A percentile compares a stretch with the other conserved stretches of the same genome.
These are phyloP conservation scores for Peronospora destructor DNA, from an alignment of 352 stramenopile species.

Conservation along the genomic window DNA sequence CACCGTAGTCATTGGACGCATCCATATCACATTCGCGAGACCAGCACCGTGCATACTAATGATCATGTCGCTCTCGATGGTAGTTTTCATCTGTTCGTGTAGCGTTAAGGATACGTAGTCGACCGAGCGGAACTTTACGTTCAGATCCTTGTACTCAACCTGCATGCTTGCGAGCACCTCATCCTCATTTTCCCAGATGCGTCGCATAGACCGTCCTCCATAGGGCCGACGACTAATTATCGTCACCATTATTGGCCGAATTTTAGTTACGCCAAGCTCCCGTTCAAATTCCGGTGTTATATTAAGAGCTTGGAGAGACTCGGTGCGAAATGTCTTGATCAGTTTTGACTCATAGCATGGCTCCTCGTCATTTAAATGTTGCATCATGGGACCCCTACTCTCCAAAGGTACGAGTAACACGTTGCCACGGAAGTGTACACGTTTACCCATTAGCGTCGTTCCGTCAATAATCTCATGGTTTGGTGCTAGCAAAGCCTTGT, in stretches of 20 bases:
- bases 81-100: slow-evolving; percentile 53
- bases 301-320: slow-evolving; percentile 25
- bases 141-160: slow-evolving; percentile 26
- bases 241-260: slow-evolving; percentile 36
- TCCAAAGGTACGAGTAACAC: slow-evolving; percentile 54
- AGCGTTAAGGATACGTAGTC: slow-evolving; percentile 61
- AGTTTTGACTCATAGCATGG: slow-evolving; percentile 50
- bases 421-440: slow-evolving; percentile 36
- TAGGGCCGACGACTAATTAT: slow-evolving; percentile 54
- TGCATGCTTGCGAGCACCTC: slow-evolving; percentile 46
- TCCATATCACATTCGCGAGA: slow-evolving; percentile 70
- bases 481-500: slow-evolving; percentile 33
- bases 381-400: slow-evolving; percentile 49
- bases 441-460: slow-evolving; percentile 23
- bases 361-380: slow-evolving; percentile 59
- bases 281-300: slow-evolving; percentile 26
- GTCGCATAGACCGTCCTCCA: slow-evolving; percentile 39
- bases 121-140: slow-evolving; percentile 43
- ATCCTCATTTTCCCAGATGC: slow-evolving; percentile 62
- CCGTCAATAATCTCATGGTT: slow-evolving; percentile 27
- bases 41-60: slow-evolving; percentile 80
- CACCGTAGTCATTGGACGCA: slow-evolving; percentile 41
- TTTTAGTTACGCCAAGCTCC: slow-evolving; percentile 8
- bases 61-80: slow-evolving; percentile 64
- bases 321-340: slow-evolving; percentile 40